Evolutionary conservation across 2,329 filamentous ascomycete species (phyloP), one percentile per base, ranked within the genome.

Genomic region (Penicillium polonicum): DNA sequence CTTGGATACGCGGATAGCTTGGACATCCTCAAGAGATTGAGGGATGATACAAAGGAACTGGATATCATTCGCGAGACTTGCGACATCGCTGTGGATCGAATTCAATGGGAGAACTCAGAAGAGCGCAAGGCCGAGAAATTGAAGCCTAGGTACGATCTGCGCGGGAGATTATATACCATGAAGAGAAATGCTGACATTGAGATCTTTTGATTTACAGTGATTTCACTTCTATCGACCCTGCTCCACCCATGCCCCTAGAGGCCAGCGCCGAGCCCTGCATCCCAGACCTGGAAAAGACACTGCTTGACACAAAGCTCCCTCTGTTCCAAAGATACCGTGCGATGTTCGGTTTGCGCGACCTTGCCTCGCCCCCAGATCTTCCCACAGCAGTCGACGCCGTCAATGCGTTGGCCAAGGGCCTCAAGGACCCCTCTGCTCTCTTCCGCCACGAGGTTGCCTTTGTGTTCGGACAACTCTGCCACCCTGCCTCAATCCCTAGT

Each of bases 391-490:
- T 91, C 17, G 88, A 90, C n/a, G 93, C 94, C 19, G 85, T 99
- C 52, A 83, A 88, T 44, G 90, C 92, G 12, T 84, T 99, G 46
- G 91, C 94, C 45, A 88, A 87, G 71, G 94, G 94, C 17, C 87
- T 99, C 67, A 81, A 82, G 33, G 94, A 99, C 73, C 82, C 87
- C 19, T 97, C 92, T 48, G 92, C 92, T 5, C 85, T 99, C 8
- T 97, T 99, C 83, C 88, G 94, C 65, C 94, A 99, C 78, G 94
- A 99, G 74, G 92, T 99, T 64, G 94, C 94, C 15, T 99, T 99
- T 73, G 94, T 99, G 15, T 99, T 99, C 67, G 94, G 94, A 55
- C 94, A 99, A 76, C 82, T 99, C 52, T 92, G 90, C 55, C 94
- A 99, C 72, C 94, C 94, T 1, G 93, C 93, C n/a, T 96, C 92